A percentile compares a stretch with the other conserved stretches of the same genome.
Evolutionary conservation across 371 early-diverging fungal species (phyloP).

Genomic region (Entomophthora muscae): DNA sequence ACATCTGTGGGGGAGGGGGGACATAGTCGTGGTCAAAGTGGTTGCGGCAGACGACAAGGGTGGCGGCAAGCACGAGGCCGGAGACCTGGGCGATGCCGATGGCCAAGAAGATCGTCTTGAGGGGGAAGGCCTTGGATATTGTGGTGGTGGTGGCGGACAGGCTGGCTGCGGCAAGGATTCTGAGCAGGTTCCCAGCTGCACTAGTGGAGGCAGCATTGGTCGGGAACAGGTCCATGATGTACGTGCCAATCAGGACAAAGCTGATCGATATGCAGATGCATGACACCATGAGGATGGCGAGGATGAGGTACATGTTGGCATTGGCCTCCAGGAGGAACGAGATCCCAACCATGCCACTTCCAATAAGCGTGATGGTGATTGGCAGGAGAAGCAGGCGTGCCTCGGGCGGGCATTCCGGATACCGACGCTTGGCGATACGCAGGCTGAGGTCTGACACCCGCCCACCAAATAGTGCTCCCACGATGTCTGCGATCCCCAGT

Average conservation of each 20-base stretch:
- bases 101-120: background rate
- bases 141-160: background rate
- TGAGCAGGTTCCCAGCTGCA: background rate
- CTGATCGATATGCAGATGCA: background rate
- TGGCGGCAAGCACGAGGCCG: background rate
- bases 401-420: background rate
- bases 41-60: background rate
- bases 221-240: slow-evolving; percentile 9
- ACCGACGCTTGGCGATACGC: background rate
- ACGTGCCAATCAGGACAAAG: background rate
- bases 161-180: background rate
- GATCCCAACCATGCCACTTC: background rate
- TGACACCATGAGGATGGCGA: background rate
- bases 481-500: slow-evolving; percentile 24
- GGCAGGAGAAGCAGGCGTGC: background rate
- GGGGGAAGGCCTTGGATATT: background rate
- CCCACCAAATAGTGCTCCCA: slow-evolving; percentile 24
- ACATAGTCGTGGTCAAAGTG: background rate
- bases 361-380: background rate
- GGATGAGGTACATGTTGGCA: background rate
- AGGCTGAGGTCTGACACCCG: slow-evolving; percentile 17
- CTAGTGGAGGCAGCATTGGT: slow-evolving; percentile 6
- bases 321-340: background rate
- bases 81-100: background rate
- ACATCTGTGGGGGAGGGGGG: background rate